Percentiles rank a stretch among this genome's conserved stretches.
Conservation (phyloP, 805 yeast genomes). For the Yarrowia bubula region DNA sequence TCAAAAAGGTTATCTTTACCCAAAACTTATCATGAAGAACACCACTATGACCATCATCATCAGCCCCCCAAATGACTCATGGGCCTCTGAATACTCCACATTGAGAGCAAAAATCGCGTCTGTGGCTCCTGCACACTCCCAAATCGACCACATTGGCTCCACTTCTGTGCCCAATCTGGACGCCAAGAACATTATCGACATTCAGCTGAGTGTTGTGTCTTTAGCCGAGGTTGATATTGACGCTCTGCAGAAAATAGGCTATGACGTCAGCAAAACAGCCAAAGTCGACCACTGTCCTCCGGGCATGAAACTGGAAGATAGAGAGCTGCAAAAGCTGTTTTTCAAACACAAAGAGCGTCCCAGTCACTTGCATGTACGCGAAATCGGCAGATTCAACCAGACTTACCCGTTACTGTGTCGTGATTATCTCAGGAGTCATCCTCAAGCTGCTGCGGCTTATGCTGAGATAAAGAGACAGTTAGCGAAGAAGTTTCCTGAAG, state of each 20-base stretch:
- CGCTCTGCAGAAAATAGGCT: not conserved
- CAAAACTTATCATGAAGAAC: too few relatives aligned
- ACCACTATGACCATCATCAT: not conserved
- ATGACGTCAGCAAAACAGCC: not conserved
- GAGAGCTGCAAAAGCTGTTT: constrained; percentile 5
- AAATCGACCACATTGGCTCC: constrained; percentile 19
- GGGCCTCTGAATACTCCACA: not conserved
- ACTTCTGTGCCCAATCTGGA: not conserved
- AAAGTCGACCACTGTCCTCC: constrained; percentile 21
- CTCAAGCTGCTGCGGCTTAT: constrained; percentile 6
- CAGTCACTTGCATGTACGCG: not conserved
- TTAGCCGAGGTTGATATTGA: not conserved
- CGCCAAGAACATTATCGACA: constrained; percentile 8
- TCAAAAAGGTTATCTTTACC: too few relatives aligned
- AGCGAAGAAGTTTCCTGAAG: not conserved
- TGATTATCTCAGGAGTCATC: not conserved
- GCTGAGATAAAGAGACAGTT: not conserved
- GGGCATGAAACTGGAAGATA: not conserved
- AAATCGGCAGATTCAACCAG: not conserved
- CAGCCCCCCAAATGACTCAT: not conserved
- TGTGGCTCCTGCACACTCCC: not conserved
- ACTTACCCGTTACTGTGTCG: not conserved
- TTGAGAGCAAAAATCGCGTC: not conserved
- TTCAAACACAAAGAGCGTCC: not conserved
- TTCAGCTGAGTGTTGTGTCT: not conserved